phyloP scores from a whole-genome alignment of 768 basidiomycete genomes.

The Mycena metata region DNA sequence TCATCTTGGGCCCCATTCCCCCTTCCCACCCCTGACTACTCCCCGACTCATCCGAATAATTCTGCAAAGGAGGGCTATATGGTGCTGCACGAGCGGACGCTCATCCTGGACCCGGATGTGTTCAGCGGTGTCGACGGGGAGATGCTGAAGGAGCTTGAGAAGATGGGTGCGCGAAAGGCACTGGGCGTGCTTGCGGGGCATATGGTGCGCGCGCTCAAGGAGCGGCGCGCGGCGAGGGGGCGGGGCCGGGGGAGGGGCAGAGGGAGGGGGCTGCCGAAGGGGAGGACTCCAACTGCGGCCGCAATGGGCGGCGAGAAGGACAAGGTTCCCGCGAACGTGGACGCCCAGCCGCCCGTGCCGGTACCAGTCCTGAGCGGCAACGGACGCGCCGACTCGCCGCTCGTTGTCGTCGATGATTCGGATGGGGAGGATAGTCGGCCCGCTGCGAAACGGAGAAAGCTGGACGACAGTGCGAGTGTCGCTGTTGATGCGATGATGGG shows the following conservation, averaged over 20 bases:
- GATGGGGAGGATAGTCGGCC: constrained; percentile 63
- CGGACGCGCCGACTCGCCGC: constrained; percentile 61
- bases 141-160: constrained; percentile 81
- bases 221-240: constrained; percentile 60
- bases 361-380: constrained; percentile 45
- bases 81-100: constrained; percentile 85
- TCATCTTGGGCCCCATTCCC: constrained; percentile 81
- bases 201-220: constrained; percentile 88
- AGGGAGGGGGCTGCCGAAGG: constrained; percentile 52
- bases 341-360: constrained; percentile 46
- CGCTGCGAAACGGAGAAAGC: constrained; percentile 68
- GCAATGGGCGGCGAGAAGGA: constrained; percentile 11
- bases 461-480: constrained; percentile 46
- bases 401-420: constrained; percentile 73
- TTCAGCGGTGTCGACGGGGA: constrained; percentile 83
- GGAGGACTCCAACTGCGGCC: constrained; percentile 32
- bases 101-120: constrained; percentile 88
- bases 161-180: constrained; percentile 86
- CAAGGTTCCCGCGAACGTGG: constrained; percentile 24
- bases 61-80: constrained; percentile 72
- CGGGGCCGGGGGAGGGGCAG: constrained; percentile 59
- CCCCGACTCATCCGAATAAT: constrained; percentile 60
- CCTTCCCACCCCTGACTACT: constrained; percentile 70
- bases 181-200: constrained; percentile 85
- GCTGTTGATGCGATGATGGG: constrained; percentile 2